phyloP scores from a whole-genome alignment of 1,284 basidiomycete species.

The Xerocomus amazonicus region DNA sequence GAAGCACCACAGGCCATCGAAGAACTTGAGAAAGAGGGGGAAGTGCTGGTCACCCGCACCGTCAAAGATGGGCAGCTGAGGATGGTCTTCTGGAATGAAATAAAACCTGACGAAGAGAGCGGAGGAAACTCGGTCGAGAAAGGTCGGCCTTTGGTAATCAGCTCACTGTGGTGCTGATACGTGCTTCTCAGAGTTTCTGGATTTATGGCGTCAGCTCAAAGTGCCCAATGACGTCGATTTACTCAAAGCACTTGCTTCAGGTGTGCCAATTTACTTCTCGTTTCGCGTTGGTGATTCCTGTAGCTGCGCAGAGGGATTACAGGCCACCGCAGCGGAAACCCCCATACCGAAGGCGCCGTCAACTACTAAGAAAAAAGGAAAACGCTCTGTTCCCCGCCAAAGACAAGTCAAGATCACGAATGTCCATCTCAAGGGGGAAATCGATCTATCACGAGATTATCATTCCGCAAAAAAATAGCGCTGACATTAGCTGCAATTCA shows the following conservation, averaged over 20 bases:
- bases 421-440: conserved; percentile 77
- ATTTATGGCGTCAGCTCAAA: conserved; percentile 81
- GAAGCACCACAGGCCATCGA: conserved; percentile 79
- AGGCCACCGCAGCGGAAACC: conserved; percentile 62
- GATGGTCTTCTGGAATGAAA: conserved; percentile 91
- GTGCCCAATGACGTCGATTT: conserved; percentile 85
- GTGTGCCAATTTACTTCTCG: conserved; percentile 32
- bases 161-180: conserved; percentile 1
- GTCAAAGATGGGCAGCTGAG: conserved; percentile 79
- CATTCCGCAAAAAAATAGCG: conserved; percentile 33
- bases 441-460: conserved; percentile 78
- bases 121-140: conserved; percentile 74
- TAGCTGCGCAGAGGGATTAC: conserved; percentile 59
- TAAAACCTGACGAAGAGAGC: conserved; percentile 68
- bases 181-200: conserved; percentile 67
- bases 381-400: conserved; percentile 70
- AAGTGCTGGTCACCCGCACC: conserved; percentile 82
- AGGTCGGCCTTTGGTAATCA: conserved; percentile 45
- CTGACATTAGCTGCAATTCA: neutral
- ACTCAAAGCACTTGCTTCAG: conserved; percentile 68
- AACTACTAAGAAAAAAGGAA: conserved; percentile 73
- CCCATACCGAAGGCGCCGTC: conserved; percentile 51
- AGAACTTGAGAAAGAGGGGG: conserved; percentile 82
- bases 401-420: conserved; percentile 83
- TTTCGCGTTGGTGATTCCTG: conserved; percentile 1